Percentiles rank a stretch among this genome's conserved stretches.
Conservation (phyloP, 2,329 filamentous ascomycete genomes). For the Xylariaceae sp. region DNA sequence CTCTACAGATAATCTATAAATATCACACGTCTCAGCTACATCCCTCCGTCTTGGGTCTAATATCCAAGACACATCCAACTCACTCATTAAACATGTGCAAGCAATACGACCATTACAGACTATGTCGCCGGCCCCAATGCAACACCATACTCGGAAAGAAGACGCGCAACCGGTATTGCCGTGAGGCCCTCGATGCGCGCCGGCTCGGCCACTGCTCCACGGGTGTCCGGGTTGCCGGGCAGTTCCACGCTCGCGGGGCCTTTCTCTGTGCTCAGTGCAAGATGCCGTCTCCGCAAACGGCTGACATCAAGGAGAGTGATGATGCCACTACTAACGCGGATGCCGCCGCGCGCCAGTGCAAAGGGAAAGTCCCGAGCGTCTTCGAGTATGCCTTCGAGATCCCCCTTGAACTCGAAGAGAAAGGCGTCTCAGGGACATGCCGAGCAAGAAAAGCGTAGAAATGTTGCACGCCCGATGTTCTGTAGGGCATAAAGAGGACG, state of each 20-base stretch:
- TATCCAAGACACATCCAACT: neutral
- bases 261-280: neutral
- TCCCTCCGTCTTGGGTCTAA: no score
- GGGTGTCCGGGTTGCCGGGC: neutral
- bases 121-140: conserved; percentile 1
- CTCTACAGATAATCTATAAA: no score
- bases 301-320: neutral
- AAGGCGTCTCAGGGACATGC: neutral
- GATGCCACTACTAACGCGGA: neutral
- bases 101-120: conserved; percentile 4
- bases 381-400: conserved; percentile 9
- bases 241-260: neutral
- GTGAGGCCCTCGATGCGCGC: conserved; percentile 3
- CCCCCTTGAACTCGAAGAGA: neutral
- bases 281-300: neutral
- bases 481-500: no score
- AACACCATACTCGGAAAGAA: neutral
- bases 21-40: no score
- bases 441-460: no score
- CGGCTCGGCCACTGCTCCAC: conserved; percentile 9
- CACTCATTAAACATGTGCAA: conserved; percentile 11
- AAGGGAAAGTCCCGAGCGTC: neutral
- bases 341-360: neutral
- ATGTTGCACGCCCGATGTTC: no score
- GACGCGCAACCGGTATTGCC: conserved; percentile 12